phyloP scores from a whole-genome alignment of 2,329 filamentous ascomycete genomes.

The Nakataea oryzae region DNA sequence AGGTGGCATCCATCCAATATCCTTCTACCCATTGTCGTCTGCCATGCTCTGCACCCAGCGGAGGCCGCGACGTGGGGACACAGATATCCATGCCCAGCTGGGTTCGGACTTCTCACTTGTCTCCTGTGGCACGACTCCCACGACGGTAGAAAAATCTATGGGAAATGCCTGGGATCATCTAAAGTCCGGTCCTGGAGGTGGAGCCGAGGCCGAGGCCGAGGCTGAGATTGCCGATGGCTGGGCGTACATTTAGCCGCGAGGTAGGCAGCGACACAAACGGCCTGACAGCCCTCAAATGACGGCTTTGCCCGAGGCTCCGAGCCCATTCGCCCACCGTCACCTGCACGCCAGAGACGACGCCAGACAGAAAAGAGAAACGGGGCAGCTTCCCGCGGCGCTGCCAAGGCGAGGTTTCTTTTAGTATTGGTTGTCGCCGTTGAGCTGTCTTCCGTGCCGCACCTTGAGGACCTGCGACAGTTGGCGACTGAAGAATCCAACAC shows the following conservation, averaged over 20 bases:
- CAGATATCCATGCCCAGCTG: too few relatives aligned
- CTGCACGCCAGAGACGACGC: background rate
- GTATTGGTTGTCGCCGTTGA: background rate
- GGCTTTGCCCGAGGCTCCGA: background rate
- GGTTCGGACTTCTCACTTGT: background rate
- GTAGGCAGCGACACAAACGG: background rate
- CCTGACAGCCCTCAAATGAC: too few relatives aligned
- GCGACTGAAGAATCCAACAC: slow-evolving; percentile 3
- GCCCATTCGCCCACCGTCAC: too few relatives aligned
- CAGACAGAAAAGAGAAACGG: background rate
- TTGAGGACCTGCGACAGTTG: slow-evolving; percentile 13
- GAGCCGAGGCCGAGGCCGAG: too few relatives aligned
- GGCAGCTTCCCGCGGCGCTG: background rate
- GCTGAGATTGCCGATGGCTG: too few relatives aligned
- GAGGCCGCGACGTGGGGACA: too few relatives aligned
- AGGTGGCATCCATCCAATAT: background rate
- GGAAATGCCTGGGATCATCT: background rate
- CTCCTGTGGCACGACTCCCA: too few relatives aligned
- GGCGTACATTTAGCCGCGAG: too few relatives aligned
- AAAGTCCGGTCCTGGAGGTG: too few relatives aligned
- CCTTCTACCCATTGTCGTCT: background rate
- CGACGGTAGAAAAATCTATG: too few relatives aligned
- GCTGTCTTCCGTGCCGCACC: slow-evolving; percentile 9
- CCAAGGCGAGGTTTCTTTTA: background rate
- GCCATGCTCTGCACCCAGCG: background rate